Conservation (phyloP, 2,329 filamentous ascomycete species). For the Fusarium sp. region DNA sequence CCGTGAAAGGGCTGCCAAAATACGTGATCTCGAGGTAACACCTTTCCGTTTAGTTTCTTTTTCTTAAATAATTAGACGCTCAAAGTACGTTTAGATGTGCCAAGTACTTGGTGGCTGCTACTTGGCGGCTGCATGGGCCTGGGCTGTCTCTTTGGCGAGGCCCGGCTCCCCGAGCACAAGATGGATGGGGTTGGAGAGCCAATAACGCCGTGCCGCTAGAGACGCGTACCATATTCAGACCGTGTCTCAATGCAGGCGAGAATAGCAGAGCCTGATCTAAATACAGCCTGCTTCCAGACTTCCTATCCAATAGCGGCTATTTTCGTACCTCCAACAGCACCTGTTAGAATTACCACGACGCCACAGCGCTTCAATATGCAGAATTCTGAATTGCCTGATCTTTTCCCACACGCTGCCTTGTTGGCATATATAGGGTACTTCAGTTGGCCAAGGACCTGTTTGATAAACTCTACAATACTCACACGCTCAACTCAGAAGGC, state of each 20-base stretch:
- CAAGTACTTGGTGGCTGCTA: background rate
- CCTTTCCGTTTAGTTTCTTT: background rate
- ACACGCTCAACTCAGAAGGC: background rate
- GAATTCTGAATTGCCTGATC: background rate
- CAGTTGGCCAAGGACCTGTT: background rate
- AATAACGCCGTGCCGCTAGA: background rate
- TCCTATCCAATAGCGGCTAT: no score
- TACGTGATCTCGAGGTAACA: background rate
- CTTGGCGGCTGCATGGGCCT: background rate
- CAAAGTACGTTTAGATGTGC: background rate
- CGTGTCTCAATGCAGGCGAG: no score
- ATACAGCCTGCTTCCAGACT: no score
- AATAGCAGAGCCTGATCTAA: no score
- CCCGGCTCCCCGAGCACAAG: background rate
- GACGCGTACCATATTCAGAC: no score
- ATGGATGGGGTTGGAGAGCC: background rate
- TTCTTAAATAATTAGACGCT: background rate
- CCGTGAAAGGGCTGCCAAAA: background rate
- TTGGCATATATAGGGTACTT: background rate
- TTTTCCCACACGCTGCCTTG: background rate
- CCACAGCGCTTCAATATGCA: background rate
- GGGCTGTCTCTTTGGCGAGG: background rate
- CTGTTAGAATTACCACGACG: no score
- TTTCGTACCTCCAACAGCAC: no score
- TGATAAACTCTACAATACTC: background rate